phyloP scores from a whole-genome alignment of 352 stramenopile genomes.

The Phytophthora boehmeriae region DNA sequence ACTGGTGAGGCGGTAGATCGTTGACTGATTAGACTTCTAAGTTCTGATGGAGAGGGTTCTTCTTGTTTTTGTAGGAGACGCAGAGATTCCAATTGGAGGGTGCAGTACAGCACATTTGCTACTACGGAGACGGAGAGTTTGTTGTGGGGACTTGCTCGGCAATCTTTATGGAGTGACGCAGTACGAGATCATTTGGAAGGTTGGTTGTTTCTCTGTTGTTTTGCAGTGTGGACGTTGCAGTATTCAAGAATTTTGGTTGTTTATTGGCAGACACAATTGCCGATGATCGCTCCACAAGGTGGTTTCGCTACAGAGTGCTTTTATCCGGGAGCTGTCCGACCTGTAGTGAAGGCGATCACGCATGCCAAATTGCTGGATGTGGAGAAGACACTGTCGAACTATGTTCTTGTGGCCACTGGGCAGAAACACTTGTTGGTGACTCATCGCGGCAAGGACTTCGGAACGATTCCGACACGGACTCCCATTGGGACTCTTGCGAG shows the following conservation, averaged over 20 bases:
- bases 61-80: slow-evolving; percentile 41
- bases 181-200: slow-evolving; percentile 65
- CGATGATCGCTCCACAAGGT: slow-evolving; percentile 6
- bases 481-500: slow-evolving; percentile 40
- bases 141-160: slow-evolving; percentile 47
- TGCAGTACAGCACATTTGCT: slow-evolving; percentile 44
- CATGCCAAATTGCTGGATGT: slow-evolving; percentile 46
- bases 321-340: slow-evolving; percentile 32
- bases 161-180: slow-evolving; percentile 58
- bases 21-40: too few relatives aligned
- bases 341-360: slow-evolving; percentile 40
- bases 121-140: slow-evolving; percentile 41
- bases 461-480: slow-evolving; percentile 29
- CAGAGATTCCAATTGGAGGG: slow-evolving; percentile 56
- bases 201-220: slow-evolving; percentile 2
- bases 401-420: slow-evolving; percentile 48
- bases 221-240: background rate
- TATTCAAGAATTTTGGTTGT: slow-evolving; percentile 1
- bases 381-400: slow-evolving; percentile 59
- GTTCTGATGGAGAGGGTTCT: too few relatives aligned
- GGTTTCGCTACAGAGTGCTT: slow-evolving; percentile 30
- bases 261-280: slow-evolving; percentile 23
- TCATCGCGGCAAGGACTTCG: slow-evolving; percentile 41
- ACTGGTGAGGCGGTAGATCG: slow-evolving; percentile 17
- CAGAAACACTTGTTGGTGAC: slow-evolving; percentile 57